Base-by-base conservation (phyloP, 192 early-diverging fungal genomes). In the Coemansia sp. region DNA sequence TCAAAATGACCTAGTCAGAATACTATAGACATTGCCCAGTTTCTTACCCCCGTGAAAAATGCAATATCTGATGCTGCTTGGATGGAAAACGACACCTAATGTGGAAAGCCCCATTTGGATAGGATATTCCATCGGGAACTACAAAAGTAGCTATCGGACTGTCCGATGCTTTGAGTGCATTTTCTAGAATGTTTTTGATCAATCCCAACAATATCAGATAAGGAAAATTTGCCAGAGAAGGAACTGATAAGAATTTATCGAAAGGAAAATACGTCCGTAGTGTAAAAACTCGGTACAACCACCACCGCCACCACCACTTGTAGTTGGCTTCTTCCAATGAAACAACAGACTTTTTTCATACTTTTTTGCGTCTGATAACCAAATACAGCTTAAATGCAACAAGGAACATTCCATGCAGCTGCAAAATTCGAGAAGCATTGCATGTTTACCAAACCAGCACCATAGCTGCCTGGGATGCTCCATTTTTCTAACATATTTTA, bases 371-470 rank as follows among this genome's bases (percentile, higher is more conserved):
- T 25, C 51, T 25, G 51, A 54, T 54, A 54, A 54, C 7, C 8
- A 6, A 25, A 12, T 22, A 22, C 22, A 10, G 14, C 48, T 17
- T 25, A 25, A 50, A 54, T 5, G 51, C 2, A 54, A 5, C 51
- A 54, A 54, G 12, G 51, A 54, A 54, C 20, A 54, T 20, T 54
- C 51, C 51, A 20, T 54, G 20, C 8, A 54, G 51, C 9, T 50
- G 11, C 4, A 2, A 50, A 50, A 6, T 1, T 16, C 14, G 17
- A 25, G 25, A 50, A 6, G 48, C 17, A n/a, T n/a, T n/a, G 6
- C 48, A 6, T 50, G 12, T 50, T 50, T 50, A 50, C 48, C 48
- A n/a, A 50, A 50, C 48, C 16, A 25, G 25, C 2, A 25, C 25
- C 48, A 50, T 5, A n/a, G 16, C 22, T 8, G 10, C 20, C 9